Percentiles rank a stretch among this genome's conserved stretches.
These are phyloP conservation scores for Naganishia friedmannii DNA, from an alignment of 768 basidiomycete species.

Conservation along the genomic window DNA sequence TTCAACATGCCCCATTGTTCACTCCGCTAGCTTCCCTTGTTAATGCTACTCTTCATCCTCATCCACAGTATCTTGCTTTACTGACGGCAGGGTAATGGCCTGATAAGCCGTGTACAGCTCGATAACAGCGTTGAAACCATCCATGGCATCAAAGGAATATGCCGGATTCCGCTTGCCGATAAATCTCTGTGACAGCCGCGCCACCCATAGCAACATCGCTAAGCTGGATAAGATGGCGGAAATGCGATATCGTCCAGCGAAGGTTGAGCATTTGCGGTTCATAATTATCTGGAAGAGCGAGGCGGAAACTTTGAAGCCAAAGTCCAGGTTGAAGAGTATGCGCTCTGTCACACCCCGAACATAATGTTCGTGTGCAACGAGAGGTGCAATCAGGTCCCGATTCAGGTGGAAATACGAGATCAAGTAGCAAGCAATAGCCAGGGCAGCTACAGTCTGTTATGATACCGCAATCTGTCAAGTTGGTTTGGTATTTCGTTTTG, in stretches of 20 bases:
- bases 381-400: conserved; percentile 2
- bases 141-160: not conserved
- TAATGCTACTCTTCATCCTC: not conserved
- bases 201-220: not conserved
- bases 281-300: conserved; percentile 1
- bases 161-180: conserved; percentile 12
- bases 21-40: not conserved
- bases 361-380: not conserved
- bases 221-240: not conserved
- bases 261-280: not conserved
- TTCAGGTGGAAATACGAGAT: conserved; percentile 12
- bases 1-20: not conserved
- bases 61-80: not conserved
- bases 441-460: not conserved
- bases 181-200: not conserved
- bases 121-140: not conserved
- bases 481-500: not conserved
- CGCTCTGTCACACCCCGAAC: not conserved
- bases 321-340: not conserved
- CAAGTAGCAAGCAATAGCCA: not conserved
- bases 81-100: not conserved
- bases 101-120: conserved; percentile 11
- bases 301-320: not conserved
- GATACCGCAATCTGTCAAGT: not conserved
- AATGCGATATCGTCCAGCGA: conserved; percentile 16